Base-by-base conservation (phyloP, 768 basidiomycete species). In the Sistotremastrum suecicum region DNA sequence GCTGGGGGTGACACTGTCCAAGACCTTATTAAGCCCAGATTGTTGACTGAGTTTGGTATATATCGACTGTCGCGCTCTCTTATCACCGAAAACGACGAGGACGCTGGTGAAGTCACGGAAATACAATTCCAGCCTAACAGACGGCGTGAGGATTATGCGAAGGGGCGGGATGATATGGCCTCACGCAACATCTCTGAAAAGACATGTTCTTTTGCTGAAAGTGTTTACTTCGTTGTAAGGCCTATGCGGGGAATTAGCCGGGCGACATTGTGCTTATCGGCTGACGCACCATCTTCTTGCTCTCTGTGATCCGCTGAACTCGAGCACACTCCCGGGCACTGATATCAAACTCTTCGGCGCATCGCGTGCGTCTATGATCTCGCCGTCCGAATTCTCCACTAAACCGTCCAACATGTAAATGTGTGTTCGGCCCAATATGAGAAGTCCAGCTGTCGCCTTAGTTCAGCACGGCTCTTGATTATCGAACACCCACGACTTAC, bases 121-220 rank as follows among this genome's bases (percentile, higher is more conserved):
- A 63, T 92, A 94, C 7, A 97, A 71, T 59, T 97, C 92, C 10
- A 95, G 67, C 0, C 88, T 91, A 5, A 5, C 39, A 4, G 42
- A 32, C 32, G n/a, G 20, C 11, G 34, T 6, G 7, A 30, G 35
- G 5, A 41, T 39, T 9, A 29, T 34, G 11, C 9, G 43, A 34
- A 36, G 48, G 40, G 40, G 34, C 37, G n/a, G 8, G 42, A 31
- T 10, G 29, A 30, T 39, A 7, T 32, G 3, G 5, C 66, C 85
- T 66, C 56, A 89, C 85, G 79, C 90, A 9, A 94, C 87, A 56
- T 94, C 89, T 28, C 88, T 76, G 63, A 97, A 94, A 12, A 95
- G 63, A 64, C 88, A 94, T 1, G 78, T 78, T 46, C 86, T 78
- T 60, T 86, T 80, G 46, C 85, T 82, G 55, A 75, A 84, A 10